Conservation (phyloP, 148 eudicot species). For the Gaultheria prostrata region DNA sequence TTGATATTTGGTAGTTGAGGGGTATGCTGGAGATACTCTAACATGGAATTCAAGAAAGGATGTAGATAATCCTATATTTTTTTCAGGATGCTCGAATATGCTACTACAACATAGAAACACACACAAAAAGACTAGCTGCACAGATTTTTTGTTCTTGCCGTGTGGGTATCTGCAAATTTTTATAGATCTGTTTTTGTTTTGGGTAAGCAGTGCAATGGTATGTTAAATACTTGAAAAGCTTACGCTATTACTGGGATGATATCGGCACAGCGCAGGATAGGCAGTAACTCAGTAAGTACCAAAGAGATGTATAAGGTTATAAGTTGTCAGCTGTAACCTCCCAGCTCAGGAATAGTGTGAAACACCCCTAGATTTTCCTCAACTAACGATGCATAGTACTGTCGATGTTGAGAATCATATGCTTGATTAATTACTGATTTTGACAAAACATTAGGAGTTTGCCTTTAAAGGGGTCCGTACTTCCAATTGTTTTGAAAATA, state of each 20-base stretch:
- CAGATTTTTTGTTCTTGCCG: neutral
- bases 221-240: neutral
- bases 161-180: neutral
- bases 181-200: neutral
- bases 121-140: too few relatives aligned
- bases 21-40: neutral
- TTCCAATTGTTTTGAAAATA: neutral
- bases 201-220: neutral
- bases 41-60: neutral
- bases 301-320: neutral
- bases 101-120: too few relatives aligned
- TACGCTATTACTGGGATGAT: neutral
- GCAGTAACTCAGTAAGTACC: slow-evolving; percentile 12
- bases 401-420: neutral
- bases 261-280: neutral
- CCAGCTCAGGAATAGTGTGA: neutral
- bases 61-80: neutral
- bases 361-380: neutral
- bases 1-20: neutral
- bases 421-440: neutral
- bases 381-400: neutral
- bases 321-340: neutral
- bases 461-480: neutral
- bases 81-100: neutral
- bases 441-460: neutral